A percentile compares a stretch with the other conserved stretches of the same genome.
Evolutionary conservation across 1,284 basidiomycete species (phyloP).

Genomic region (Apiotrichum montevideense): DNA sequence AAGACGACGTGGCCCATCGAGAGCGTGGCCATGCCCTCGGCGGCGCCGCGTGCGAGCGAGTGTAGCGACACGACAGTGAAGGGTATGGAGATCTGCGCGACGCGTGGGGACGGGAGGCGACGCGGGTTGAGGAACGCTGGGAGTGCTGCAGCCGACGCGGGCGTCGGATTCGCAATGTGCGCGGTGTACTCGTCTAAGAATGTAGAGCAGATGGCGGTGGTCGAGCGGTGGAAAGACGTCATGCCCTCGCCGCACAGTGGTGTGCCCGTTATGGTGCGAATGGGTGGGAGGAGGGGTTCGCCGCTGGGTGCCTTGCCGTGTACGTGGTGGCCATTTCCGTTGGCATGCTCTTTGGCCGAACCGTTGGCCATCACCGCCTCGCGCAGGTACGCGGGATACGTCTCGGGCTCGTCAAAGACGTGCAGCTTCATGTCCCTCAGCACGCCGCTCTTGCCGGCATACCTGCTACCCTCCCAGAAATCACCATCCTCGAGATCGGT

Average conservation of each 20-base stretch:
- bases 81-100: conserved; percentile 33
- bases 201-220: conserved; percentile 16
- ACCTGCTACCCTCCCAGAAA: conserved; percentile 42
- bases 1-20: conserved; percentile 72
- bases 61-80: conserved; percentile 50
- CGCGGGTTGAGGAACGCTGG: conserved; percentile 35
- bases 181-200: conserved; percentile 28
- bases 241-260: conserved; percentile 8
- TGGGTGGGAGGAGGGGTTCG: background rate
- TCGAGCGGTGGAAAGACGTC: conserved; percentile 25
- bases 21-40: conserved; percentile 68
- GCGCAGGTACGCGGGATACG: conserved; percentile 6
- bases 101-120: conserved; percentile 32
- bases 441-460: conserved; percentile 27
- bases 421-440: conserved; percentile 26
- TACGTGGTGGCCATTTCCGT: background rate
- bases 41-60: conserved; percentile 59
- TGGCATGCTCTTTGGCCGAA: background rate
- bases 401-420: conserved; percentile 26
- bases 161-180: background rate
- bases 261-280: background rate
- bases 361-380: background rate
- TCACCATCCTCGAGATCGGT: conserved; percentile 35
- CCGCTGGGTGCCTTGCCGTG: background rate
- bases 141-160: conserved; percentile 7